These are phyloP conservation scores for Filosporella fistucella DNA, from an alignment of 495 filamentous ascomycete genomes.

Conservation along the genomic window DNA sequence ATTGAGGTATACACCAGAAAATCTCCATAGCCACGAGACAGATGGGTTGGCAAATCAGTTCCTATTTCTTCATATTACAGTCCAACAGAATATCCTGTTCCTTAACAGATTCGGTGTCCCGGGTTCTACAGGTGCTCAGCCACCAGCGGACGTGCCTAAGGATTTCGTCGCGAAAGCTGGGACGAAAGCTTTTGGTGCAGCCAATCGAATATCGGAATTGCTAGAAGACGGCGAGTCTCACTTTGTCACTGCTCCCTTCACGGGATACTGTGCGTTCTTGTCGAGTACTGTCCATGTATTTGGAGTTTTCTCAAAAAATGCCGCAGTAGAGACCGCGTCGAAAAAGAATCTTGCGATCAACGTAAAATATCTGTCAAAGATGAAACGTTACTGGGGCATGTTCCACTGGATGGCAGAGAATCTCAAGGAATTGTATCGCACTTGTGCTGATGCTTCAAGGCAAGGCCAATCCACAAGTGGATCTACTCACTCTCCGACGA, in stretches of 20 bases:
- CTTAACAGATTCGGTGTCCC: conserved; percentile 85
- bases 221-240: conserved; percentile 76
- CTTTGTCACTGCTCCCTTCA: conserved; percentile 83
- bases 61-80: conserved; percentile 85
- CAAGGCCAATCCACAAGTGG: conserved; percentile 10
- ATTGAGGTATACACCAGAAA: conserved; percentile 72
- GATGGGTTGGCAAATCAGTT: conserved; percentile 88
- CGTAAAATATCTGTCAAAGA: conserved; percentile 83
- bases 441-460: conserved; percentile 72
- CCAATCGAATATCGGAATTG: conserved; percentile 80
- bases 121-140: conserved; percentile 57
- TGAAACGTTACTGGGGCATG: conserved; percentile 98
- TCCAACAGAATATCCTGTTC: conserved; percentile 86
- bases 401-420: conserved; percentile 95
- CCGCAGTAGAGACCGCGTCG: conserved; percentile 65
- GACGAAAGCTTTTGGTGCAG: conserved; percentile 77
- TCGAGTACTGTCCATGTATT: conserved; percentile 91
- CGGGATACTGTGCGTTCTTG: conserved; percentile 90
- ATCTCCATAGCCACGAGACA: conserved; percentile 77
- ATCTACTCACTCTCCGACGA: conserved; percentile 45
- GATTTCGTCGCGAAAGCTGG: conserved; percentile 73
- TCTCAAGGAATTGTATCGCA: conserved; percentile 82
- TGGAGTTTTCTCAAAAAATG: conserved; percentile 82
- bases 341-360: conserved; percentile 88
- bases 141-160: conserved; percentile 72